phyloP scores from a whole-genome alignment of 108 stramenopile genomes.

The Cyclotella sp. region DNA sequence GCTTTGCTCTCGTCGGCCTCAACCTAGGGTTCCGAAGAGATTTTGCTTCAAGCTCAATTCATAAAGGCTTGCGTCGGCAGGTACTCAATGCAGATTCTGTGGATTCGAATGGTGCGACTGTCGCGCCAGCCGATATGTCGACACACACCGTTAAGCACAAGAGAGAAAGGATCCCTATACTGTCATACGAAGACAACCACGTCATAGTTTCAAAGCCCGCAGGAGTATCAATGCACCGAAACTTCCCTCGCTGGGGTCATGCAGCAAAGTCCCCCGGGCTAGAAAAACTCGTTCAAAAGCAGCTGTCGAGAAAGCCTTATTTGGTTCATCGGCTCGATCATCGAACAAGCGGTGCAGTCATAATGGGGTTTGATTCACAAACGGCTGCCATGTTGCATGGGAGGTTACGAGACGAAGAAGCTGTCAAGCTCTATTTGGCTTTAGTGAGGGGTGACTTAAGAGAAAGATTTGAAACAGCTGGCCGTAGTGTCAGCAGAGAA shows the following conservation, averaged over 20 bases:
- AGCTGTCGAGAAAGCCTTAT: conserved; percentile 69
- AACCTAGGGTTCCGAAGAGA: neutral
- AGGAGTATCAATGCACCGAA: conserved; percentile 65
- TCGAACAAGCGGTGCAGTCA: conserved; percentile 72
- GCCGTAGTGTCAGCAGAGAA: neutral
- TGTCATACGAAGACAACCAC: conserved; percentile 62
- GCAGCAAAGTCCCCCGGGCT: conserved; percentile 47
- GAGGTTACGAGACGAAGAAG: conserved; percentile 32
- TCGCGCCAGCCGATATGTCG: neutral
- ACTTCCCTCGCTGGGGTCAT: conserved; percentile 18
- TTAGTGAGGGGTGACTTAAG: conserved; percentile 70
- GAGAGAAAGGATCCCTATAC: conserved; percentile 53
- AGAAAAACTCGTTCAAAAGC: conserved; percentile 57
- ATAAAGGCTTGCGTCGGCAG: neutral
- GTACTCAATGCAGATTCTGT: neutral
- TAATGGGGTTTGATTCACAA: conserved; percentile 68
- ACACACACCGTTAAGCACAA: conserved; percentile 1
- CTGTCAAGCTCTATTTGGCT: conserved; percentile 73
- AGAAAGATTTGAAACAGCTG: conserved; percentile 20
- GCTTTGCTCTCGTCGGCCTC: neutral
- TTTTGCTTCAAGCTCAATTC: neutral
- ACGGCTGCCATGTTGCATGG: conserved; percentile 56
- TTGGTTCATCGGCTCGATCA: conserved; percentile 83
- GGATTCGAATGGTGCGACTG: neutral
- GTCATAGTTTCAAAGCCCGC: conserved; percentile 76